phyloP scores from a whole-genome alignment of 352 stramenopile species.

The Globisporangium solare region DNA sequence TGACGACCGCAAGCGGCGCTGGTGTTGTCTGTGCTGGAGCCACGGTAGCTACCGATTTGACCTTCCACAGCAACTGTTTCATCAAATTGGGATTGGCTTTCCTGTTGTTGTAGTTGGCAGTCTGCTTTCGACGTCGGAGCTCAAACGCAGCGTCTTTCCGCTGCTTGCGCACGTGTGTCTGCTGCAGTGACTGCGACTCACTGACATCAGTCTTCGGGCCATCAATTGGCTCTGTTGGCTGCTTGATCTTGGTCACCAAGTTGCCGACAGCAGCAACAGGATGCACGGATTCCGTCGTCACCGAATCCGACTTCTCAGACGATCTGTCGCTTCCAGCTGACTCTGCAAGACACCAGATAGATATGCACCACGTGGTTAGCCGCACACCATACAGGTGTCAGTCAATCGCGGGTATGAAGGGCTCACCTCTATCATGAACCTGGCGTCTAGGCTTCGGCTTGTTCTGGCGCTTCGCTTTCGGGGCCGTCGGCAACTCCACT shows the following conservation, averaged over 20 bases:
- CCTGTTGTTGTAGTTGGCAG: constrained; percentile 1
- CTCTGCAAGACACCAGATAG: neutral
- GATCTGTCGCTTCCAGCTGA: neutral
- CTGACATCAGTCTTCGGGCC: neutral
- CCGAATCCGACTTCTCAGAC: neutral
- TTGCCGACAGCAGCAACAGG: neutral
- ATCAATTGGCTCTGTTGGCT: neutral
- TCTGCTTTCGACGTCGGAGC: constrained; percentile 10
- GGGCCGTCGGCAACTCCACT: neutral
- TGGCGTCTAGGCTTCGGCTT: constrained; percentile 11
- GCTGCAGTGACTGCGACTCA: neutral
- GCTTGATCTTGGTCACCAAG: constrained; percentile 4
- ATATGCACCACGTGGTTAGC: too few species aligned
- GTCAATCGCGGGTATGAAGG: too few species aligned
- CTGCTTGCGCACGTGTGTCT: neutral
- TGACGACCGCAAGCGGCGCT: neutral
- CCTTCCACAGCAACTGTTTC: constrained; percentile 67
- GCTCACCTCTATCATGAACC: neutral
- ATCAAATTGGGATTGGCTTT: constrained; percentile 22
- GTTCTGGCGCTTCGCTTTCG: constrained; percentile 10
- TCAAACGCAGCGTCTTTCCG: neutral
- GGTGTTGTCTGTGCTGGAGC: constrained; percentile 12
- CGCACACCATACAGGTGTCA: too few species aligned
- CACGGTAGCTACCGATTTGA: constrained; percentile 22
- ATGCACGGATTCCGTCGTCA: neutral